Evolutionary conservation across 495 filamentous ascomycete species (phyloP), one percentile per base, ranked within the genome.

Genomic region (Hypomontagnella submonticulosa): DNA sequence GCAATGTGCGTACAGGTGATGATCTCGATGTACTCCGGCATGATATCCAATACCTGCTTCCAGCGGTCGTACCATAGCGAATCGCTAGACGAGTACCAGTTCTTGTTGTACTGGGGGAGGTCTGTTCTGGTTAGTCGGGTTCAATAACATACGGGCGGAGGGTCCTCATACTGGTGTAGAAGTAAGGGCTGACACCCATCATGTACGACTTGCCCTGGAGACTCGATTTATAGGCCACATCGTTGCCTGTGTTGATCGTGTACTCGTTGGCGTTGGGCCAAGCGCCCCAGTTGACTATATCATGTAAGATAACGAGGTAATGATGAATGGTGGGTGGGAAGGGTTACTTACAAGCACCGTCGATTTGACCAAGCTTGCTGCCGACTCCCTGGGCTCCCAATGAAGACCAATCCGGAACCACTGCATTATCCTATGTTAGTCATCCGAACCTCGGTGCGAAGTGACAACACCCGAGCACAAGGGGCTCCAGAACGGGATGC

Each of bases 171-270:
- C 80, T 71, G 0, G 75, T 79, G 64, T 89, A 93, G 73, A 92
- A 92, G 85, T 88, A 92, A 1, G 90, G 90, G 12, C 88, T 88
- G 11, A 91, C 86, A 12, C 85, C 84, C 90, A 92, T 92, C 90
- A 93, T 92, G 75, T 87, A 93, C 4, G 85, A 78, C 73, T 90
- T 90, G 0, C 80, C 82, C 3, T 61, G 51, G 6, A 84, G 72
- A 13, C 73, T 75, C 8, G 77, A 71, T 36, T 79, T 77, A 75
- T 87, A 92, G 0, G 77, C 73, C 15, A 73, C 59, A 62, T 92
- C 90, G 20, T 80, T 79, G 13, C 74, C 73, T 0, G 78, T 80
- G 2, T 77, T 76, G 72, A 87, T 89, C 32, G 82, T 77, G 1
- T 76, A 70, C 2, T 84, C 77, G 13, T 87, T 85, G 4, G 83